Percentiles rank a stretch among this genome's conserved stretches.
phyloP scores from a whole-genome alignment of 495 filamentous ascomycete species.

The Massariosphaeria phaeospora region DNA sequence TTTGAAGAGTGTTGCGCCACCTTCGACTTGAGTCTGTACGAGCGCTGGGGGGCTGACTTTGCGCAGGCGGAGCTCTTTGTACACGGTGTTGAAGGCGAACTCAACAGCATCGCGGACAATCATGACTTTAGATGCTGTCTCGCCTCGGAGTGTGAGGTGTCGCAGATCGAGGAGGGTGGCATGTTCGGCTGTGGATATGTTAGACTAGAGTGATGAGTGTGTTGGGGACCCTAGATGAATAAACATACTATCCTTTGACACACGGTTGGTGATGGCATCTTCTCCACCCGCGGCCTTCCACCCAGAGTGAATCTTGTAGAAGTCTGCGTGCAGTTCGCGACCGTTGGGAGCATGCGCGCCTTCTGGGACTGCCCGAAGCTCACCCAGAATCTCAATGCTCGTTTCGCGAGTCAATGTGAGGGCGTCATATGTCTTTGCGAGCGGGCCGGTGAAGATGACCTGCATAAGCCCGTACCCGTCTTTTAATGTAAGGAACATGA shows the following conservation, averaged over 20 bases:
- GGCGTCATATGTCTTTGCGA: constrained; percentile 90
- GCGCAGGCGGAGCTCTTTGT: constrained; percentile 68
- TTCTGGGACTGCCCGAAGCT: constrained; percentile 77
- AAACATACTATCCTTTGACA: constrained; percentile 71
- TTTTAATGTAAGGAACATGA: constrained; percentile 78
- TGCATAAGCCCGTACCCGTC: constrained; percentile 91
- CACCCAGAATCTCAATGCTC: constrained; percentile 78
- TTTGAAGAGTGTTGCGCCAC: constrained; percentile 88
- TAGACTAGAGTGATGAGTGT: too few relatives aligned
- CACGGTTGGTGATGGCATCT: constrained; percentile 89
- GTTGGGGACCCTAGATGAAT: too few relatives aligned
- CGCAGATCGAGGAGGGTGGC: constrained; percentile 81
- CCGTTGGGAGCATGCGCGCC: constrained; percentile 76
- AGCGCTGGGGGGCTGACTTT: constrained; percentile 93
- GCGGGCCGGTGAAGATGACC: constrained; percentile 74
- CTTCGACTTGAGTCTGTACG: constrained; percentile 98
- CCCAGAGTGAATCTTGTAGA: constrained; percentile 68
- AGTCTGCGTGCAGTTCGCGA: constrained; percentile 93
- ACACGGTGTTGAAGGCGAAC: constrained; percentile 75
- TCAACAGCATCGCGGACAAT: constrained; percentile 84
- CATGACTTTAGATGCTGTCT: constrained; percentile 80
- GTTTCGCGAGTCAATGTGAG: constrained; percentile 84
- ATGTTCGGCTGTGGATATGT: too few relatives aligned
- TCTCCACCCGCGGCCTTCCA: constrained; percentile 78
- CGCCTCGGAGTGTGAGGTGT: constrained; percentile 86